phyloP scores from a whole-genome alignment of 345 rosid species.

The Brassica incana region DNA sequence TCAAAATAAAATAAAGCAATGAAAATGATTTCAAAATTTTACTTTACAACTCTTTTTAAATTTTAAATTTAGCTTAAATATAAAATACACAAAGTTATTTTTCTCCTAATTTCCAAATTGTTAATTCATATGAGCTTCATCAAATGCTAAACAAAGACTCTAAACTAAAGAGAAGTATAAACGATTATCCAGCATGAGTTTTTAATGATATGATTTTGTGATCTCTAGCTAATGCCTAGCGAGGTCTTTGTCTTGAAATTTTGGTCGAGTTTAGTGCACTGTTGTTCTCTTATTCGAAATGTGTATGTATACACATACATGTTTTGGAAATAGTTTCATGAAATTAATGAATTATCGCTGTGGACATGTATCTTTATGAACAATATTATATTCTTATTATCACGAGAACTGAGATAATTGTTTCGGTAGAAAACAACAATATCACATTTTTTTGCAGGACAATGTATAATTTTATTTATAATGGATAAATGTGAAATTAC shows the following conservation, averaged over 20 bases:
- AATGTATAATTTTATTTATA: too few species aligned
- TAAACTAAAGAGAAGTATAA: not conserved
- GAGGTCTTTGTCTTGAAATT: conserved; percentile 24
- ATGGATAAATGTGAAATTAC: too few species aligned
- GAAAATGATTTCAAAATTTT: too few species aligned
- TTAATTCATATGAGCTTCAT: conserved; percentile 3
- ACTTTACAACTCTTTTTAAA: not conserved
- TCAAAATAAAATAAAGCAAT: not conserved
- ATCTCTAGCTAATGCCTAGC: conserved; percentile 20
- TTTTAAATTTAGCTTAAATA: not conserved
- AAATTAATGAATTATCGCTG: not conserved
- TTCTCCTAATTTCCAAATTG: not conserved
- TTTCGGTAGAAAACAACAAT: too few species aligned
- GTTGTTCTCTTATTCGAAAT: not conserved
- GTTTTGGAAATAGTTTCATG: not conserved
- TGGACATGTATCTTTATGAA: not conserved
- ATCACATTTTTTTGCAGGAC: too few species aligned
- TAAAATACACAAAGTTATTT: not conserved
- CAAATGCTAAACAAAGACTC: conserved; percentile 22
- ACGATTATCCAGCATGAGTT: conserved; percentile 11
- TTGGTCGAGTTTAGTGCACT: not conserved
- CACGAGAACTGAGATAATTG: too few species aligned
- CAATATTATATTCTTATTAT: too few species aligned
- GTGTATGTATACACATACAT: not conserved
- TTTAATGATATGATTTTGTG: conserved; percentile 23